Evolutionary conservation across 192 early-diverging fungal species (phyloP).

Genomic region (Helicostylum pulchrum): DNA sequence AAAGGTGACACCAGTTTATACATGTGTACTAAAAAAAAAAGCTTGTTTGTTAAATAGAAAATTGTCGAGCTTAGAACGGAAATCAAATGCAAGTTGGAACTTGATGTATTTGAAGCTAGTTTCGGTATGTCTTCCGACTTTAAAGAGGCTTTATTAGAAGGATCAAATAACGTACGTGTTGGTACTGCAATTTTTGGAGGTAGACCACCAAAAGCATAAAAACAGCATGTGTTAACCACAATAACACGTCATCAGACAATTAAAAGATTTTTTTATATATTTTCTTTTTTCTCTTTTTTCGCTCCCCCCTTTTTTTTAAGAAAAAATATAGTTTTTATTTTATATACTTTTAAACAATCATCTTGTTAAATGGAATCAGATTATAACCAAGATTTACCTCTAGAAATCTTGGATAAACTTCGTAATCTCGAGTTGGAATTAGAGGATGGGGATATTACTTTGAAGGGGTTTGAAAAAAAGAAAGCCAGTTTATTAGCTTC

Average conservation of each 20-base stretch:
- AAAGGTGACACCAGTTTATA: background rate
- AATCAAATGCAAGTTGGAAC: constrained; percentile 32
- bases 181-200: constrained; percentile 91
- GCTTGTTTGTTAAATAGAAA: constrained; percentile 19
- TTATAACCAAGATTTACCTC: constrained; percentile 18
- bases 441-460: constrained; percentile 66
- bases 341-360: background rate
- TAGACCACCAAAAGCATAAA: constrained; percentile 35
- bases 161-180: constrained; percentile 91
- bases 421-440: constrained; percentile 44
- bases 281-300: constrained; percentile 1
- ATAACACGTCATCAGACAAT: background rate
- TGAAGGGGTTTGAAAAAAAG: constrained; percentile 73
- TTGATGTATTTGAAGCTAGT: constrained; percentile 68
- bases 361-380: constrained; percentile 21
- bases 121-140: constrained; percentile 99
- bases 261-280: background rate
- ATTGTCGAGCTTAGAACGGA: constrained; percentile 40
- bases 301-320: background rate
- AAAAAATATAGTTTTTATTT: background rate
- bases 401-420: constrained; percentile 28
- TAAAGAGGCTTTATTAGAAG: constrained; percentile 76
- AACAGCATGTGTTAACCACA: too few species aligned
- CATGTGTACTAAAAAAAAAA: background rate
- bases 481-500: constrained; percentile 17